A percentile compares a stretch with the other conserved stretches of the same genome.
Evolutionary conservation across 2,329 filamentous ascomycete genomes (phyloP).

Genomic region (Falciphora oryzae): DNA sequence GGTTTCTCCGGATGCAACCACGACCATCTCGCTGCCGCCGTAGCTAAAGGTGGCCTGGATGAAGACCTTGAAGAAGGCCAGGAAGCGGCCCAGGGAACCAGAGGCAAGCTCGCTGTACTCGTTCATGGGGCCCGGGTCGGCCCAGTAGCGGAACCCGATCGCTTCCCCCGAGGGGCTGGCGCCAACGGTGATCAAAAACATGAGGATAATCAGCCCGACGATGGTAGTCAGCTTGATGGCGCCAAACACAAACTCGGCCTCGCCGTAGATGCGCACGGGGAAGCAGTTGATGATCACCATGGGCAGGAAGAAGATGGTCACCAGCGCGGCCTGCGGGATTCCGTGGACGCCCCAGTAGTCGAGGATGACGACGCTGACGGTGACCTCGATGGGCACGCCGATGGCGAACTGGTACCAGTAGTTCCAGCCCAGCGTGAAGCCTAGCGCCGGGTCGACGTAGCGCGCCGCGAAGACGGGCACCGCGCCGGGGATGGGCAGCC

Average conservation of each 20-base stretch:
- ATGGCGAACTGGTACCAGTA: constrained; percentile 47
- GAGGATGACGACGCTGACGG: constrained; percentile 52
- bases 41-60: constrained; percentile 22
- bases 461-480: constrained; percentile 43
- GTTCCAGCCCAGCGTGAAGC: constrained; percentile 45
- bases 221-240: constrained; percentile 42
- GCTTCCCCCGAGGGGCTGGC: constrained; percentile 34
- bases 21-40: constrained; percentile 15
- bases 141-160: constrained; percentile 43
- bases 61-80: constrained; percentile 39
- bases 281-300: constrained; percentile 10
- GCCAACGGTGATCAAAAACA: constrained; percentile 43
- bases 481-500: constrained; percentile 52
- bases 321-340: constrained; percentile 26
- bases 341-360: constrained; percentile 64
- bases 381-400: constrained; percentile 41
- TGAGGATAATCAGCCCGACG: constrained; percentile 42
- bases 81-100: constrained; percentile 33
- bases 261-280: constrained; percentile 15
- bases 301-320: constrained; percentile 10
- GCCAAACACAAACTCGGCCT: constrained; percentile 15
- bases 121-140: constrained; percentile 36
- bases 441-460: constrained; percentile 41
- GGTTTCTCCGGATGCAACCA: constrained; percentile 16
- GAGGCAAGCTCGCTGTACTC: constrained; percentile 27